Percentiles rank a stretch among this genome's conserved stretches.
Conservation (phyloP, 441 rosid species). For the Eutrema salsugineum region DNA sequence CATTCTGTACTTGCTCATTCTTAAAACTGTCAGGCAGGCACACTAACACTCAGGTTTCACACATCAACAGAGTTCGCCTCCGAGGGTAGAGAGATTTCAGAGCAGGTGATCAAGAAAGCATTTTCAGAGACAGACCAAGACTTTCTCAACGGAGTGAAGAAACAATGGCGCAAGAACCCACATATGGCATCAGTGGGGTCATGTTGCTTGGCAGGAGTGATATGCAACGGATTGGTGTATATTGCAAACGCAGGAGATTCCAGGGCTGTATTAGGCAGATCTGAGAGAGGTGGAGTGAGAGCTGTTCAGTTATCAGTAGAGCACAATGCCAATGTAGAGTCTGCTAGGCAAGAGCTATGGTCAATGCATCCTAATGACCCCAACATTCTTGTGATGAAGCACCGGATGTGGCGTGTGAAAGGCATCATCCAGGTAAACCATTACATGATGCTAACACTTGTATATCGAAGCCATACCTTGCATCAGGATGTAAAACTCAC, state of each 20-base stretch:
- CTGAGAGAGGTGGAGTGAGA: constrained; percentile 36
- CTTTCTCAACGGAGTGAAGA: constrained; percentile 45
- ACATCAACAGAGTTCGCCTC: constrained; percentile 40
- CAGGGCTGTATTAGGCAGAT: constrained; percentile 49
- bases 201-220: constrained; percentile 54
- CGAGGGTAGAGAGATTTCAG: constrained; percentile 34
- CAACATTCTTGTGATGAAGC: constrained; percentile 47
- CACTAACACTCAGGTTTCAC: constrained; percentile 10
- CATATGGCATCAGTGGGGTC: constrained; percentile 63
- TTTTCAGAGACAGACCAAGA: constrained; percentile 45
- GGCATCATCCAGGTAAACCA: constrained; percentile 56
- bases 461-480: neutral
- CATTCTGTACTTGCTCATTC: neutral
- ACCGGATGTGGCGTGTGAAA: constrained; percentile 61
- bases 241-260: constrained; percentile 62
- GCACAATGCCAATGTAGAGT: constrained; percentile 49
- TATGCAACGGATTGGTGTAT: constrained; percentile 48
- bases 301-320: constrained; percentile 53
- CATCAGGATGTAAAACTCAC: constrained; percentile 2
- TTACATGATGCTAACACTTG: neutral
- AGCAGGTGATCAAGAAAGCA: constrained; percentile 40
- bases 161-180: constrained; percentile 50
- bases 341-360: constrained; percentile 51
- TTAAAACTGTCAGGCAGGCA: neutral
- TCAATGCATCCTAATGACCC: constrained; percentile 53